Evolutionary conservation across 2,329 filamentous ascomycete genomes (phyloP).

Genomic region (Rhexocercosporidium sp.): DNA sequence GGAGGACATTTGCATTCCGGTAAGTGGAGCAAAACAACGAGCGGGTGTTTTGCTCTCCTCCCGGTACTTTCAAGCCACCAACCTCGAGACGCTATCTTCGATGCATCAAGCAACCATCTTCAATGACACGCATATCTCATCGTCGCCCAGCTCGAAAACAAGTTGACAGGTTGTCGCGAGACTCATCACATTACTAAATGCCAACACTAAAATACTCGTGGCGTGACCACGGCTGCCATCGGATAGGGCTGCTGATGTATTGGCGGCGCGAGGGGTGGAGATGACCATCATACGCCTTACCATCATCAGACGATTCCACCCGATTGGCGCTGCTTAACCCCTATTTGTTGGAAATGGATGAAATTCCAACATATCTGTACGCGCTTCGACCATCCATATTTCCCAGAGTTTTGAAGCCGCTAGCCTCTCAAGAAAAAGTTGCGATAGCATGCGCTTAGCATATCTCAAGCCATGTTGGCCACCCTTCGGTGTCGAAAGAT

Average conservation of each 20-base stretch:
- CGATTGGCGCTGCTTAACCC: neutral
- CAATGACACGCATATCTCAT: neutral
- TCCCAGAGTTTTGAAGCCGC: neutral
- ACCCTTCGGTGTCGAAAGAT: neutral
- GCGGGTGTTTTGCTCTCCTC: neutral
- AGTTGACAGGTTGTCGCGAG: neutral
- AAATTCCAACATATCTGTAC: neutral
- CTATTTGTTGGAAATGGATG: neutral
- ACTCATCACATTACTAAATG: conserved; percentile 1
- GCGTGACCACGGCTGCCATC: conserved; percentile 6
- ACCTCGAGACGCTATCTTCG: neutral
- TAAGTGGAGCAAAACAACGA: neutral
- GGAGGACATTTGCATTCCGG: neutral
- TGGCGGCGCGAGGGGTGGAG: neutral
- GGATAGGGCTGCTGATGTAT: neutral
- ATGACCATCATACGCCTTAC: neutral
- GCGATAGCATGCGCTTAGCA: too few species aligned
- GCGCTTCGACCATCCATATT: neutral
- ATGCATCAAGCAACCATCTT: neutral
- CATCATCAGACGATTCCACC: neutral
- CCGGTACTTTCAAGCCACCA: conserved; percentile 2
- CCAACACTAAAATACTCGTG: neutral
- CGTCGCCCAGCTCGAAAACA: neutral
- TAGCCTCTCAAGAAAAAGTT: neutral
- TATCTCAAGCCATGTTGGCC: too few species aligned